Percentiles rank a stretch among this genome's conserved stretches.
phyloP scores from a whole-genome alignment of 2,329 filamentous ascomycete genomes.

The Diaporthe sp. region DNA sequence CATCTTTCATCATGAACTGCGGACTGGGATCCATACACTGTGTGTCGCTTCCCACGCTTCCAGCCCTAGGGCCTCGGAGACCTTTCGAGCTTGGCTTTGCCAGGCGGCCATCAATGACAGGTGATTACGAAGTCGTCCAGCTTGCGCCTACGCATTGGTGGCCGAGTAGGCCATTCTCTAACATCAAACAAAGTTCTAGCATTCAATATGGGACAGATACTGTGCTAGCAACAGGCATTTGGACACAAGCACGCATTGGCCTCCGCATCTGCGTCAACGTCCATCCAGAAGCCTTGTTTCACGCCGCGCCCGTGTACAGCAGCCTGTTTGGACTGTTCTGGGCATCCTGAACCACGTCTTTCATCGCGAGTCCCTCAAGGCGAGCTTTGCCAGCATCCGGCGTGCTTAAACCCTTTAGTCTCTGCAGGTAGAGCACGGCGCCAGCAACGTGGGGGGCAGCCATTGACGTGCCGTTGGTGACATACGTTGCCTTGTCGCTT shows the following conservation, averaged over 20 bases:
- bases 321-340: not conserved
- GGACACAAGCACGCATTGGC: not conserved
- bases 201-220: not conserved
- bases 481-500: conserved; percentile 48
- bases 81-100: not conserved
- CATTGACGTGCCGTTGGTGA: conserved; percentile 70
- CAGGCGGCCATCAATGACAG: not conserved
- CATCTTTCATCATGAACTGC: not conserved
- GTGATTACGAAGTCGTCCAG: not conserved
- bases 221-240: too few species aligned
- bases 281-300: not conserved
- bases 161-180: not conserved
- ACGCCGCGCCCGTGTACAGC: not conserved
- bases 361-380: not conserved
- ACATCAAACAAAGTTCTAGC: not conserved
- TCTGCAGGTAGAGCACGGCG: conserved; percentile 65
- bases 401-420: not conserved
- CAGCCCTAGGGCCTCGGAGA: not conserved
- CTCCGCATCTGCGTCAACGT: not conserved
- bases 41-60: not conserved
- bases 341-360: not conserved
- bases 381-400: conserved; percentile 2
- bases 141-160: not conserved
- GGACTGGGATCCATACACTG: not conserved
- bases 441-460: conserved; percentile 70